Conservation (phyloP, 257 asterid species). For the Jacaranda copaia region DNA sequence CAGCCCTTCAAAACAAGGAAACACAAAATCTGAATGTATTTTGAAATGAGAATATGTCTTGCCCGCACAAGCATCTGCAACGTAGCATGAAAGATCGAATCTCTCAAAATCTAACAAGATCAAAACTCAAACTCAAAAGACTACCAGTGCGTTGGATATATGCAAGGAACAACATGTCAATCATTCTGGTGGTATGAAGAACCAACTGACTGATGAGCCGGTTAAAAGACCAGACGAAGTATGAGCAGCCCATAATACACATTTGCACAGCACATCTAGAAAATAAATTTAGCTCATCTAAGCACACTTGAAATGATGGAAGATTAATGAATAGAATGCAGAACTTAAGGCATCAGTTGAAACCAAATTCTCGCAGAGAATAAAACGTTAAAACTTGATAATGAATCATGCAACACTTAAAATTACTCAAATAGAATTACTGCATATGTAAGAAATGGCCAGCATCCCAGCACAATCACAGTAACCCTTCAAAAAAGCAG, state of each 20-base stretch:
- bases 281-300: neutral
- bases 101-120: neutral
- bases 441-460: neutral
- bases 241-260: neutral
- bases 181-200: neutral
- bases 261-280: neutral
- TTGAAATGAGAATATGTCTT: neutral
- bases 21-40: neutral
- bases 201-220: neutral
- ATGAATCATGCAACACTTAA: neutral
- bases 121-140: neutral
- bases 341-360: neutral
- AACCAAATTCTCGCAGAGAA: neutral
- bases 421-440: neutral
- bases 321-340: neutral
- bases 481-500: conserved; percentile 13
- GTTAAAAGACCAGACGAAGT: neutral
- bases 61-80: neutral
- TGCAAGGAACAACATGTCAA: neutral
- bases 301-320: neutral
- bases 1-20: neutral
- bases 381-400: neutral
- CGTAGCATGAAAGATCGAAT: neutral
- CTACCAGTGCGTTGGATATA: neutral
- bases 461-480: neutral